These are phyloP conservation scores for Asterochloris erici DNA, from an alignment of 139 green algal genomes.

Conservation along the genomic window DNA sequence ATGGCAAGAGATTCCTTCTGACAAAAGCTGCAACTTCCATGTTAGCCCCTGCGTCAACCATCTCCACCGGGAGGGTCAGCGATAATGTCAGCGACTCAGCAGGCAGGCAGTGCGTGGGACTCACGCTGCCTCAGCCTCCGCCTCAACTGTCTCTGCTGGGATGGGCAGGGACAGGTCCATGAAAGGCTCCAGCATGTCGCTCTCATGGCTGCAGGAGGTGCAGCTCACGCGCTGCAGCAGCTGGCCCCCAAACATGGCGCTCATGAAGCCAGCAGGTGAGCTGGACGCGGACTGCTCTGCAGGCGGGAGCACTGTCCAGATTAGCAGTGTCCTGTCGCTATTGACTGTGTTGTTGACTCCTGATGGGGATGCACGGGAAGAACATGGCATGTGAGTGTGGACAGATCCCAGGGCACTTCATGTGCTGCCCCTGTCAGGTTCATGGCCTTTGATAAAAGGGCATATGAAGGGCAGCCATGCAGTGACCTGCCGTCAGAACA, in stretches of 20 bases:
- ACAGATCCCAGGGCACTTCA: background rate
- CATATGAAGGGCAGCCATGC: background rate
- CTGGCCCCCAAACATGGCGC: constrained; percentile 46
- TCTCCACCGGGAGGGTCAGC: no score
- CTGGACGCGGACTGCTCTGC: no score
- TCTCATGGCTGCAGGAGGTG: constrained; percentile 30
- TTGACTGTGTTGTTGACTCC: background rate
- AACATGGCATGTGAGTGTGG: background rate
- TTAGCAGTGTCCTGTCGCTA: background rate
- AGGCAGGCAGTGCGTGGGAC: background rate
- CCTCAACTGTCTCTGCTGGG: constrained; percentile 17
- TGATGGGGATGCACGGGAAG: background rate
- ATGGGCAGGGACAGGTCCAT: constrained; percentile 61
- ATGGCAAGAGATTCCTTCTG: no score
- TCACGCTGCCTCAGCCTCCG: background rate
- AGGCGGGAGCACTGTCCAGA: background rate
- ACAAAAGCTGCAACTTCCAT: no score
- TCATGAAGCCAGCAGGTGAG: background rate
- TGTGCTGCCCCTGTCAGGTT: background rate
- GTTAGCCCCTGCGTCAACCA: no score
- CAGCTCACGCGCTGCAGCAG: constrained; percentile 45
- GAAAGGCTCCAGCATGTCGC: constrained; percentile 23
- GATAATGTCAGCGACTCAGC: background rate
- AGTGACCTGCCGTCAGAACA: background rate
- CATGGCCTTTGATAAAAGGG: background rate